A percentile compares a stretch with the other conserved stretches of the same genome.
Evolutionary conservation across 1,139 yeast genomes (phyloP).

Genomic region (Protomyces pachydermus): DNA sequence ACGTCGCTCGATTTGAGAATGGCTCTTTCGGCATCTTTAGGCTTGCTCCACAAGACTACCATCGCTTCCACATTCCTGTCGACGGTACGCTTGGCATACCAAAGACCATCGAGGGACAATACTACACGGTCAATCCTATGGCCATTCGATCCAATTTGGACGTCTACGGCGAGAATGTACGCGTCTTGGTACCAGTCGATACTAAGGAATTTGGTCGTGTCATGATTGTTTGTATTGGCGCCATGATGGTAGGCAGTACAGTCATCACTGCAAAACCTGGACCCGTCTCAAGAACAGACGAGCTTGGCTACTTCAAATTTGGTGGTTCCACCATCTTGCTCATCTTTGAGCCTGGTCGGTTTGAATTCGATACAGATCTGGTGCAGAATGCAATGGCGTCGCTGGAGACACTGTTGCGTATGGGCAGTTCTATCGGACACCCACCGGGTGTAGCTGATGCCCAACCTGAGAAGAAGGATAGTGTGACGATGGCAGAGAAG

Average conservation of each 20-base stretch:
- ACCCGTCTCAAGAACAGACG: constrained; percentile 67
- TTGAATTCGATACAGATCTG: constrained; percentile 69
- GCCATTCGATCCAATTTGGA: constrained; percentile 82
- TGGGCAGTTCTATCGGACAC: constrained; percentile 92
- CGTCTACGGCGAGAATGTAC: constrained; percentile 86
- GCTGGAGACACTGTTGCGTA: constrained; percentile 76
- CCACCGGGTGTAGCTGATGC: constrained; percentile 42
- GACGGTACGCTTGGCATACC: constrained; percentile 66
- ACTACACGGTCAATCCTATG: constrained; percentile 96
- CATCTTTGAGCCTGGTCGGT: constrained; percentile 46
- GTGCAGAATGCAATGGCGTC: constrained; percentile 59
- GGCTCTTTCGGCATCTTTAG: constrained; percentile 75
- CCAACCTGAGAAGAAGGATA: constrained; percentile 7
- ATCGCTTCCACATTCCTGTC: constrained; percentile 86
- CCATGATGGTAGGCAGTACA: constrained; percentile 97
- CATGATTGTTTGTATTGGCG: constrained; percentile 80
- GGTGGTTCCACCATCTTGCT: constrained; percentile 87
- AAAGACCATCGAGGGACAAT: constrained; percentile 72
- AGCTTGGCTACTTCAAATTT: constrained; percentile 88
- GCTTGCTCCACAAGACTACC: constrained; percentile 95
- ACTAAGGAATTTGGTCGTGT: constrained; percentile 71
- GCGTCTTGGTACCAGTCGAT: constrained; percentile 71
- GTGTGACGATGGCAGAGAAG: constrained; percentile 17
- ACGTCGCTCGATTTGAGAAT: constrained; percentile 48
- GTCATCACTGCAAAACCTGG: constrained; percentile 65